Percentiles rank a stretch among this genome's conserved stretches.
Evolutionary conservation across 805 yeast species (phyloP).

Genomic region (Hagleromyces aurorensis): DNA sequence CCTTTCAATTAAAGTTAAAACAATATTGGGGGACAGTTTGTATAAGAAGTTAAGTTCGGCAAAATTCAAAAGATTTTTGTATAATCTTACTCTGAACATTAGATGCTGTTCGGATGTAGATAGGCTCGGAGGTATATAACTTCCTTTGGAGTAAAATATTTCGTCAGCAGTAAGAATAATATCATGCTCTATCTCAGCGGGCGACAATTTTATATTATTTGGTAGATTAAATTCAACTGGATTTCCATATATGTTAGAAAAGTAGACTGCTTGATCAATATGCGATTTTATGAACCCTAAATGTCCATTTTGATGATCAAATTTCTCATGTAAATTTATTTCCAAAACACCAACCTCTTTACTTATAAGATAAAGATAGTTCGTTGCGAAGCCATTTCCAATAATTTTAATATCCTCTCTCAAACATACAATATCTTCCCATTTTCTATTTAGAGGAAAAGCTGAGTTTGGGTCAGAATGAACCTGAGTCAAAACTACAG

Average conservation of each 20-base stretch:
- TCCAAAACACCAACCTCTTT: conserved; percentile 54
- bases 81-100: conserved; percentile 38
- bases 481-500: conserved; percentile 61
- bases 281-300: conserved; percentile 52
- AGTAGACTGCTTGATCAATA: conserved; percentile 72
- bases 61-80: conserved; percentile 39
- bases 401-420: conserved; percentile 44
- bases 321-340: conserved; percentile 38
- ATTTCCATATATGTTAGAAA: conserved; percentile 40
- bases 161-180: conserved; percentile 44
- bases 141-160: conserved; percentile 47
- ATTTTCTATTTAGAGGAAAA: conserved; percentile 38
- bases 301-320: conserved; percentile 18
- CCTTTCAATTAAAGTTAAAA: conserved; percentile 34
- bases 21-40: conserved; percentile 31
- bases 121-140: conserved; percentile 46
- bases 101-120: conserved; percentile 47
- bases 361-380: conserved; percentile 42
- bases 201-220: conserved; percentile 37
- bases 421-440: conserved; percentile 76
- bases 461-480: conserved; percentile 32
- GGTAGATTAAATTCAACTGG: conserved; percentile 45
- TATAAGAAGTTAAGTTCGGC: conserved; percentile 39
- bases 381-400: conserved; percentile 50
- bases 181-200: conserved; percentile 43